Base-by-base conservation (phyloP, 345 rosid species). In the Bruguiera sexangula region DNA sequence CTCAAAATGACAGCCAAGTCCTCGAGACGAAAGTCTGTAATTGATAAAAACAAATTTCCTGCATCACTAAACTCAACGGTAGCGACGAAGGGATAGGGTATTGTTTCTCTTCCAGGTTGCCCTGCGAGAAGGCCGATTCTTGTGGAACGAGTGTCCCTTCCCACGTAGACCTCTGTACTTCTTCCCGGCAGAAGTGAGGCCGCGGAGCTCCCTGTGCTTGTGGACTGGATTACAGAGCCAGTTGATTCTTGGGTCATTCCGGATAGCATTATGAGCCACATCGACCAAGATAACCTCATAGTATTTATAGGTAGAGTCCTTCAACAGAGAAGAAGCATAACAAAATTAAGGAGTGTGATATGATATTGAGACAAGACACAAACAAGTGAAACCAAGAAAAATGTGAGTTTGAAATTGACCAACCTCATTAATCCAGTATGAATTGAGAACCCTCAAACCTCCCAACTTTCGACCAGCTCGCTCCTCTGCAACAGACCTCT, bases 101-200 rank as follows among this genome's bases (percentile, higher is more conserved):
- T 95, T 90, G 89, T 90, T 90, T 20, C 92, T 87, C 91, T 95
- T 95, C 99, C 99, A 95, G 65, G 92, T 95, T 19, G 97, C 96
- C 69, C 98, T 84, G 80, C 97, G 92, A 50, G 98, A 92, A 1
- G 97, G 97, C 2, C 97, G 87, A 11, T 84, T 83, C 88, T 92
- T 95, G 88, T 90, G 98, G 89, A 90, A 76, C 67, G 32, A 59
- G 81, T 90, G 98, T 13, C 99, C 99, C 78, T 80, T 95, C 70
- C 99, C 99, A 1, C 90, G 93, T 0, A 95, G 85, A 56, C 99
- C 99, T 69, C 97, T 86, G 91, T 90, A 86, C 68, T 92, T 85
- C 94, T 90, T 95, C 67, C 98, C 98, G 9, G 93, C 98, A 2
- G 99, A 90, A 0, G 99, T 95, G n/a, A 92, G 94, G 5, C 99